Evolutionary conservation across 306 rosid species (phyloP), one percentile per base, ranked within the genome.

Genomic region (Trifolium pratense): DNA sequence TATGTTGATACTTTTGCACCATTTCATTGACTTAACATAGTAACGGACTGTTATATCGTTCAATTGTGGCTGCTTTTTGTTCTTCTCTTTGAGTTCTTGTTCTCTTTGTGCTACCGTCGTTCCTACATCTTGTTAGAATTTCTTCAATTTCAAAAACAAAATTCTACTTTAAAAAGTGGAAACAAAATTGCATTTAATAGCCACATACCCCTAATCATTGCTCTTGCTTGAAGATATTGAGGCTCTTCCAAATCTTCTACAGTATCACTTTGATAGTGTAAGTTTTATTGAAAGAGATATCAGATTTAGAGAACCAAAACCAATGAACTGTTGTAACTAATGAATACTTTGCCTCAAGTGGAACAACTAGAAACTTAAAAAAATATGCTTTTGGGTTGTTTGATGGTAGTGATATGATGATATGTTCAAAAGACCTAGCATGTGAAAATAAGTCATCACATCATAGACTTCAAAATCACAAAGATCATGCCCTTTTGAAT

Each of bases 401-500:
- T 46, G 36, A 25, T 23, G 45, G 34, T 16, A 29, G 43, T 62
- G 82, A 62, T 11, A 66, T 68, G 65, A 63, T 80, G 65, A n/a
- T 63, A 42, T 31, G 66, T 72, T 52, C 56, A 12, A 65, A 73
- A 60, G 71, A 63, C 53, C 76, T 75, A 49, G 75, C 79, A 74
- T 40, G 61, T 23, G 15, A 74, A 16, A 5, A 5, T 39, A 42
- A 68, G 13, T 20, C 64, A 32, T 49, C 79, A 9, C 56, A 17
- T 6, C 40, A 29, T 46, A 64, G 15, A 46, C 36, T 40, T 52
- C 5, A 13, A 4, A 77, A 25, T 73, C 73, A 78, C 39, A 61
- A 60, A n/a, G 32, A 56, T 3, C 14, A 67, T 37, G 60, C 12
- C 20, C 17, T 31, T 36, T 12, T 74, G 46, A 48, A 68, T 61